A percentile compares a stretch with the other conserved stretches of the same genome.
Evolutionary conservation across 179 eudicot genomes (phyloP).

Genomic region (Spergularia azorica): DNA sequence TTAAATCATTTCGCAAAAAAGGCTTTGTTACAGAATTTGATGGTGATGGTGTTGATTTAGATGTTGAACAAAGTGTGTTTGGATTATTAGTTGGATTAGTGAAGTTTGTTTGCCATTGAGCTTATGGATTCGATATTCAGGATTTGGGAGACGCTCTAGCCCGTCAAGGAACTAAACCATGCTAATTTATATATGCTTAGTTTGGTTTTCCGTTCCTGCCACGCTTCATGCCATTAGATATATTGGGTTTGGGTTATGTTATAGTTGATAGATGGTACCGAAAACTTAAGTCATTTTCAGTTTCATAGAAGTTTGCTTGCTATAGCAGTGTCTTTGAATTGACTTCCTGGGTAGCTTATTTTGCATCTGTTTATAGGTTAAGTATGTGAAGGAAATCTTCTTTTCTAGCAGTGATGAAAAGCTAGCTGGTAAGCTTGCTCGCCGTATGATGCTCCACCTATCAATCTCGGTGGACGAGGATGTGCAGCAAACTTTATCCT

Average conservation of each 20-base stretch:
- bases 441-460: constrained; percentile 75
- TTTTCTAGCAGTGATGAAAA: constrained; percentile 56
- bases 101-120: not conserved
- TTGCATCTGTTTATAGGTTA: constrained; percentile 53
- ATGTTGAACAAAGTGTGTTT: not conserved
- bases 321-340: not conserved
- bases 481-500: constrained; percentile 79
- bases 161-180: not conserved
- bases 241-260: too few species aligned
- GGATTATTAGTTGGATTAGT: not conserved
- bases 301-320: not conserved
- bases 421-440: constrained; percentile 54
- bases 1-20: not conserved
- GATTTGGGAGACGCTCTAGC: not conserved
- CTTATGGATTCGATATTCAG: not conserved
- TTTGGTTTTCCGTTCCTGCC: not conserved
- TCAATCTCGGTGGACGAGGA: constrained; percentile 81
- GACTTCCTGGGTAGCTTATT: constrained; percentile 28
- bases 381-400: constrained; percentile 72
- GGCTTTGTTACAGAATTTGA: not conserved
- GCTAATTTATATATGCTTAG: not conserved
- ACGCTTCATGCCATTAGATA: not conserved
- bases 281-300: not conserved
- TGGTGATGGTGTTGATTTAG: not conserved
- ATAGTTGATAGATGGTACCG: too few species aligned